Evolutionary conservation across 768 basidiomycete species (phyloP), one percentile per base, ranked within the genome.

Genomic region (Myochromella boudieri): DNA sequence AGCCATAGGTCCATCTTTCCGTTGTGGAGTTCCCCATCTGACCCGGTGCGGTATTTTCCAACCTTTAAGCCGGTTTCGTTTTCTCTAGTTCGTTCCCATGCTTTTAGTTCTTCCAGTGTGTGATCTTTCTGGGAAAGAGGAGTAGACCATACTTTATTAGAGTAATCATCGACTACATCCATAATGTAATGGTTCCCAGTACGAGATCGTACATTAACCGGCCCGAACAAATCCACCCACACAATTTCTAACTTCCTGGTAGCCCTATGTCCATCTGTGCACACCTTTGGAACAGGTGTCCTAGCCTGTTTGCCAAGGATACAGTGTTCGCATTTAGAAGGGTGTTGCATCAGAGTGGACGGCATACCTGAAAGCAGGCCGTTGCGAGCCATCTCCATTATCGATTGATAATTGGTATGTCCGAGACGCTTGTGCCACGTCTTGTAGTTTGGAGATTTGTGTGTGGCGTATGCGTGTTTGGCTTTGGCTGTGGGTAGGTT

Each of bases 241-340:
- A 36, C n/a, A n/a, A 36, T 36, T 11, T 20, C 34, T n/a, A 36
- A 10, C n/a, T 17, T 36, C 37, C 37, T 22, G 20, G 20, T 39
- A 3, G 37, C 37, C 21, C 37, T 39, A 14, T 41, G 39, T n/a
- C 39, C 39, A 8, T 62, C 66, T 42, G 58, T 54, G 2, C 60
- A 24, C 14, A 48, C 44, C 48, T 64, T 64, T 0, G 68, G 68
- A 11, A 72, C 63, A 4, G 62, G 55, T 3, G 52, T 54, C n/a
- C 51, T 52, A 0, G 59, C 62, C 68, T 74, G 69, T 54, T 72
- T 73, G 6, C 71, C 69, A 32, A 64, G 59, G 20, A 72, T 57
- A 44, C 72, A 72, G 27, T 51, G 51, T 38, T 63, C 58, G 56
- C 67, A 69, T 45, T 55, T 60, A 1, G 57, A 46, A 1, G 65